Base-by-base conservation (phyloP, 768 basidiomycete species). In the Boletus vermiculosoides region DNA sequence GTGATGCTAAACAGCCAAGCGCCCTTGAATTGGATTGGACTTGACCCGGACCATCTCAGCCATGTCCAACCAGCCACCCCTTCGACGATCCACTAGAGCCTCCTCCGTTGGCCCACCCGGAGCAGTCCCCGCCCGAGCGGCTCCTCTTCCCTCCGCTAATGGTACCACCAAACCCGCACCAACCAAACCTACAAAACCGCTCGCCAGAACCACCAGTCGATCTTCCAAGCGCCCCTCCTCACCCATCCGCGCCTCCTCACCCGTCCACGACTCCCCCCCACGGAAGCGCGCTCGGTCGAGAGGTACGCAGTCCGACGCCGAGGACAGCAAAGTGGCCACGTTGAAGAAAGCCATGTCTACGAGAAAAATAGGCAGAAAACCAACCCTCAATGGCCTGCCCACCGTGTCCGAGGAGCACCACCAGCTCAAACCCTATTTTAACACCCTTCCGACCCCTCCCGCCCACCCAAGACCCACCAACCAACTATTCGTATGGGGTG, bases 401-500 rank as follows among this genome's bases (percentile, higher is more conserved):
- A 59, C 64, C 34, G 61, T 68, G 20, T 40, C 74, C 57, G 67
- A 70, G 66, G 72, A 73, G 28, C 64, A 70, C 28, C 73, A 74
- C 28, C 73, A 74, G 54, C 53, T 68, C 13, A 81, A 80, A 61
- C 83, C 85, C 4, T 86, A 85, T 59, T 81, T 87, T 66, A 89
- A 87, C 62, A 75, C 83, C 9, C 76, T 92, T 4, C 90, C 88
- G 16, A 72, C 76, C 8, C 79, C 84, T 30, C 81, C 83, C 10
- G 66, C 76, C 46, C 80, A 82, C 54, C 63, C 76, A 45, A 81
- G 85, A 44, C 93, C 92, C 20, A 78, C 86, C 34, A 80, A 84
- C 15, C 80, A 87, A 41, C 78, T 94, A 18, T 96, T 94, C 61
- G 87, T 83, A 9, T 98, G 91, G 83, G 96, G 96, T 8, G 86